Base-by-base conservation (phyloP, 2,329 filamentous ascomycete genomes). In the Alternaria sp. region DNA sequence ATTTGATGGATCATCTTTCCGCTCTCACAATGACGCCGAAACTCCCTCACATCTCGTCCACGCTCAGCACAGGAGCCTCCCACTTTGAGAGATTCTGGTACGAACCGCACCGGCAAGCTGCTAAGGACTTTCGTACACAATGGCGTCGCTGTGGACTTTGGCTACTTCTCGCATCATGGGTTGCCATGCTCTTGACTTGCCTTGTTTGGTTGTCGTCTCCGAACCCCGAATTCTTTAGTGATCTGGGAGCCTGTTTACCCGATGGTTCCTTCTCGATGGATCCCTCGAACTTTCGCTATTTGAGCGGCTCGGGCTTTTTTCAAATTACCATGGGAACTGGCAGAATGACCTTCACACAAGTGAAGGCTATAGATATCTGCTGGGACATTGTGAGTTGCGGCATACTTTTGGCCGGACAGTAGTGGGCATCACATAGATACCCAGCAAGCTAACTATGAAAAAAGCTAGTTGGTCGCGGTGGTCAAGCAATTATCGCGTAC, bases 341-440 rank as follows among this genome's bases (percentile, higher is more conserved):
- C 0, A 21, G 42, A 0, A 44, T 72, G 33, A 58, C 14, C 5
- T 72, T 72, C 45, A 52, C 49, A 0, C 11, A 62, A 29, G 70
- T 60, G 0, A 73, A 71, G 29, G 36, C 48, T 2, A 60, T 73
- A 36, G 70, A 72, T 36, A 56, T 72, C 3, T 44, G 26, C 3
- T 72, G 68, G 65, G 66, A 71, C 28, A 54, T 71, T 28, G 69
- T 71, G 49, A 56, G 65, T 44, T 29, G 10, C 37, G 13, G 3
- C n/a, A 10, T 21, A 17, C 13, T 26, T 23, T 11, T 8, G 14
- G 23, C 17, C 5, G 8, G 14, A 37, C 33, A 23, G 37, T 42
- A 36, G n/a, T 13, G 17, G 5, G 24, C 6, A 13, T 33, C 2
- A 11, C 11, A 3, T 4, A 13, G 2, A 33, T n/a, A 17, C 7